Evolutionary conservation across 345 rosid genomes (phyloP).

Genomic region (Rhizophora apiculata): DNA sequence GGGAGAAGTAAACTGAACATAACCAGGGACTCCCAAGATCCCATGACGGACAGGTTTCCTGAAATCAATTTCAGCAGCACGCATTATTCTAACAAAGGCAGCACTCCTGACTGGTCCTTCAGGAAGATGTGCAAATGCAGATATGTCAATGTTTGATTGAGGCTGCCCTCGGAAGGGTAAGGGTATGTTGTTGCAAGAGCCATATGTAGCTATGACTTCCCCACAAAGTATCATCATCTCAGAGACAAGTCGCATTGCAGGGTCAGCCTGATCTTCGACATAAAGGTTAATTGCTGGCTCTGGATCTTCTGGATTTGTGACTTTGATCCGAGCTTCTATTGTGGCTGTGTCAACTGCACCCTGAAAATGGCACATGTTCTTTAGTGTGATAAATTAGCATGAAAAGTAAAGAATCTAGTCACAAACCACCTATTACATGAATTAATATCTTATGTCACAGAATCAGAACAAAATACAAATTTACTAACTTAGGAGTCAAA

Average conservation of each 20-base stretch:
- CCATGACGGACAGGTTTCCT: slow-evolving; percentile 88
- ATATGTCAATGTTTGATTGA: slow-evolving; percentile 75
- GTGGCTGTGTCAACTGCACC: slow-evolving; percentile 91
- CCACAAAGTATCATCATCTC: slow-evolving; percentile 99
- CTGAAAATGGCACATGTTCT: slow-evolving; percentile 38
- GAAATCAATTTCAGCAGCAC: slow-evolving; percentile 87
- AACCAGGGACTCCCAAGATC: slow-evolving; percentile 84
- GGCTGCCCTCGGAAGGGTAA: slow-evolving; percentile 98
- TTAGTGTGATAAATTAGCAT: neutral
- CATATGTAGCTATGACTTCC: slow-evolving; percentile 81
- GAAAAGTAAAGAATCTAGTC: neutral
- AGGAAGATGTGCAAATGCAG: slow-evolving; percentile 83
- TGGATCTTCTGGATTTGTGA: slow-evolving; percentile 78
- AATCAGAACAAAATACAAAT: too few relatives aligned
- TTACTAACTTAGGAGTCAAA: neutral
- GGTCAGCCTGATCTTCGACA: slow-evolving; percentile 88
- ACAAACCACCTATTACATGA: neutral
- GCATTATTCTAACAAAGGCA: slow-evolving; percentile 72
- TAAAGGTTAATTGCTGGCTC: slow-evolving; percentile 72
- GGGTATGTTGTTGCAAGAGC: slow-evolving; percentile 65
- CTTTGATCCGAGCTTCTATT: slow-evolving; percentile 82
- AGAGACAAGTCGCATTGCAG: slow-evolving; percentile 88
- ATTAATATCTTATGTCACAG: too few relatives aligned
- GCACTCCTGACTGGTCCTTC: slow-evolving; percentile 90
- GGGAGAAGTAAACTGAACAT: slow-evolving; percentile 96